A percentile compares a stretch with the other conserved stretches of the same genome.
Conservation (phyloP, 2,329 filamentous ascomycete genomes). For the Pyrenophora teres region DNA sequence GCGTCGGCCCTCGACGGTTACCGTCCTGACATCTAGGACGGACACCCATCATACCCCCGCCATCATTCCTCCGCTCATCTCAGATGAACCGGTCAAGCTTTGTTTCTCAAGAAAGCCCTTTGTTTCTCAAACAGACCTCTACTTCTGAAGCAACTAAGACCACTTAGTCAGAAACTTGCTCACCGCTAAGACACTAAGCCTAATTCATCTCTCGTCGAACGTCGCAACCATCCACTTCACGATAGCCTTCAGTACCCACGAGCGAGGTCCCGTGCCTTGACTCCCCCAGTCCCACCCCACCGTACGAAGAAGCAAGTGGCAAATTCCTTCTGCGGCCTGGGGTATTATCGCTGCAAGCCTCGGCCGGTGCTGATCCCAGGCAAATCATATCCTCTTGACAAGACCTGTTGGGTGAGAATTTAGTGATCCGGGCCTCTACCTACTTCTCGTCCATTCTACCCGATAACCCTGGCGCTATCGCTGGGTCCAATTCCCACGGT, state of each 20-base stretch:
- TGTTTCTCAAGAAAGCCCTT: not conserved
- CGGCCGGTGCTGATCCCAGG: constrained; percentile 13
- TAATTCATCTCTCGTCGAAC: constrained; percentile 20
- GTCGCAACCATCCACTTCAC: constrained; percentile 25
- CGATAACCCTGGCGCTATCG: constrained; percentile 12
- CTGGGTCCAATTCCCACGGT: constrained; percentile 5
- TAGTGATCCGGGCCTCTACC: constrained; percentile 1
- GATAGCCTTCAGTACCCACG: constrained; percentile 21
- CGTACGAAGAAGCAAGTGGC: constrained; percentile 13
- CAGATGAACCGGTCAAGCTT: too few species aligned
- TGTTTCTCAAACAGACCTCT: constrained; percentile 2
- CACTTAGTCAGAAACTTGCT: constrained; percentile 30
- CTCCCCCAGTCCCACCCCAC: constrained; percentile 21
- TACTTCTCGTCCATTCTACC: constrained; percentile 4
- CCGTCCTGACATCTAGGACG: not conserved
- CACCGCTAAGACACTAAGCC: constrained; percentile 25
- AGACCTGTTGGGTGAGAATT: constrained; percentile 6
- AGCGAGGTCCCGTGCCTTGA: constrained; percentile 27
- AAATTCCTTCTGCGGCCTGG: constrained; percentile 14
- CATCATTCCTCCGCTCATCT: not conserved
- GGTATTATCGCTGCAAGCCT: constrained; percentile 15
- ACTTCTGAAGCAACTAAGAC: constrained; percentile 14
- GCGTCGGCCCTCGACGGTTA: constrained; percentile 2
- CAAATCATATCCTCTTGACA: not conserved
- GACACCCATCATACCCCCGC: not conserved